Percentiles rank a stretch among this genome's conserved stretches.
Evolutionary conservation across 2,329 filamentous ascomycete genomes (phyloP).

Genomic region (Massarina eburnea): DNA sequence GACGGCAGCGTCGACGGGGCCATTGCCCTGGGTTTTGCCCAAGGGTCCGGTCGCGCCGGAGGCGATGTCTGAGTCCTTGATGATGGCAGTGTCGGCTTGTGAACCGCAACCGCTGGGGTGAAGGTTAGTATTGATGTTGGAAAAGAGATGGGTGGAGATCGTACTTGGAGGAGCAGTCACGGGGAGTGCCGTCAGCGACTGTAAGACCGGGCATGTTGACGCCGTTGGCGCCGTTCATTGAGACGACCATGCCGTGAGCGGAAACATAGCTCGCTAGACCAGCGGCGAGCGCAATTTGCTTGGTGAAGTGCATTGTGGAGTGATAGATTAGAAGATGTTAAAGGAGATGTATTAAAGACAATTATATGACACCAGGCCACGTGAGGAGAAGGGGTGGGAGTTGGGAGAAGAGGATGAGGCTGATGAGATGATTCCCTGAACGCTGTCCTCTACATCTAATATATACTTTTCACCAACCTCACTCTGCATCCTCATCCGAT

Average conservation of each 20-base stretch:
- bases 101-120: conserved; percentile 57
- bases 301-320: conserved; percentile 30
- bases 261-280: conserved; percentile 47
- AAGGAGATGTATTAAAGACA: conserved; percentile 2
- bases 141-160: not conserved
- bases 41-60: conserved; percentile 58
- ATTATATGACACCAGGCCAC: not conserved
- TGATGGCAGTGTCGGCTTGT: conserved; percentile 69
- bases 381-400: not conserved
- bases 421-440: conserved; percentile 7
- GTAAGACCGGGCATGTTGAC: conserved; percentile 64
- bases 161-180: conserved; percentile 61
- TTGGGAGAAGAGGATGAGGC: conserved; percentile 2
- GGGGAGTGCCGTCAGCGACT: conserved; percentile 67
- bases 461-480: conserved; percentile 1
- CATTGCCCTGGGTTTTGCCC: conserved; percentile 64
- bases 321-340: conserved; percentile 2
- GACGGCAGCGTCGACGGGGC: conserved; percentile 59
- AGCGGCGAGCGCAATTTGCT: conserved; percentile 25
- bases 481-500: not conserved
- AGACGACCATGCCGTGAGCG: conserved; percentile 61
- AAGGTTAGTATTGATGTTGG: conserved; percentile 13
- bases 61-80: conserved; percentile 61
- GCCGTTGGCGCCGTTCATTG: conserved; percentile 61
- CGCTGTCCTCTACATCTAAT: not conserved